These are phyloP conservation scores for Verticillium zaregamsianum DNA, from an alignment of 2,329 filamentous ascomycete species.

Conservation along the genomic window DNA sequence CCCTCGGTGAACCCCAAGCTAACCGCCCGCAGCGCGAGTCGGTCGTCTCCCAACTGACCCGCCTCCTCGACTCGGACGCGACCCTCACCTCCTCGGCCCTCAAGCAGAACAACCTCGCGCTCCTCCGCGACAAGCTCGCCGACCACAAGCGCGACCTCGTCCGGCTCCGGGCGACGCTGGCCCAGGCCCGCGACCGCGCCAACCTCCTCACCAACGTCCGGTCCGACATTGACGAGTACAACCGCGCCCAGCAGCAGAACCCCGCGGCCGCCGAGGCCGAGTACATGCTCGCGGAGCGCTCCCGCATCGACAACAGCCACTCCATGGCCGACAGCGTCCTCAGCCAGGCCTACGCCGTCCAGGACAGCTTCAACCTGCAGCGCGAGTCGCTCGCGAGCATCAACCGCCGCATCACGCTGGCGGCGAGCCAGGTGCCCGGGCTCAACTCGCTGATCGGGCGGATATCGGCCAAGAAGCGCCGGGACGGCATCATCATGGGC, in stretches of 20 bases:
- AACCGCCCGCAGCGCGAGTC: slow-evolving; percentile 62
- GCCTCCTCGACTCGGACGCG: slow-evolving; percentile 90
- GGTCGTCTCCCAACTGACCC: slow-evolving; percentile 75
- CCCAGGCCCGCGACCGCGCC: slow-evolving; percentile 76
- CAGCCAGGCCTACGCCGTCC: slow-evolving; percentile 93
- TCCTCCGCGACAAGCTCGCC: slow-evolving; percentile 83
- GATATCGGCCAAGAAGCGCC: slow-evolving; percentile 91
- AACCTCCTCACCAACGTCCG: slow-evolving; percentile 90
- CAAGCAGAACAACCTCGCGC: slow-evolving; percentile 93
- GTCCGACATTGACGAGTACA: slow-evolving; percentile 84
- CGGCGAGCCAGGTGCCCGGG: slow-evolving; percentile 87
- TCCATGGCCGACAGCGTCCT: slow-evolving; percentile 85
- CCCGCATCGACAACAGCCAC: slow-evolving; percentile 82
- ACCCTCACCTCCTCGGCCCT: slow-evolving; percentile 81
- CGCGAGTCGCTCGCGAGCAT: slow-evolving; percentile 84
- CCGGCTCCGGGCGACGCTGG: slow-evolving; percentile 68
- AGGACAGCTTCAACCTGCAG: slow-evolving; percentile 85
- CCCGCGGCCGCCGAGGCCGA: slow-evolving; percentile 83
- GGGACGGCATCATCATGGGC: slow-evolving; percentile 91
- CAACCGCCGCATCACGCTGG: slow-evolving; percentile 83
- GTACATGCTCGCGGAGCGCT: slow-evolving; percentile 92
- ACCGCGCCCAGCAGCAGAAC: slow-evolving; percentile 59
- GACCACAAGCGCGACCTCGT: slow-evolving; percentile 81
- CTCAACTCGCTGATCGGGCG: slow-evolving; percentile 87
- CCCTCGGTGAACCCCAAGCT: slow-evolving; percentile 3